A percentile compares a stretch with the other conserved stretches of the same genome.
These are phyloP conservation scores for Ulvella scutata DNA, from an alignment of 139 green algal genomes.

Conservation along the genomic window DNA sequence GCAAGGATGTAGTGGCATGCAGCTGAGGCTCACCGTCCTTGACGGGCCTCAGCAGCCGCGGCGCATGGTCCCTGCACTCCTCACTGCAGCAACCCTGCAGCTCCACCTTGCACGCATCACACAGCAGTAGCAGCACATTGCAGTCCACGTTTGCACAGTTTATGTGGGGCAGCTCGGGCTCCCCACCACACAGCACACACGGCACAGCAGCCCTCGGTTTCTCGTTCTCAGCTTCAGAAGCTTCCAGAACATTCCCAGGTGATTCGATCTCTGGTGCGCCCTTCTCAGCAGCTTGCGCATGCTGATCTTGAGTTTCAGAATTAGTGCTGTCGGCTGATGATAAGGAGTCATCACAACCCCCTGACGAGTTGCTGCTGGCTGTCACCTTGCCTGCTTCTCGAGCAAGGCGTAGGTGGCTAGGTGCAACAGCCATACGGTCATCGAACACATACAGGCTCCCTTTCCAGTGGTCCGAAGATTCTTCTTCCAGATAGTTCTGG, in stretches of 20 bases:
- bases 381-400: neutral
- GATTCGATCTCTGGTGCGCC: neutral
- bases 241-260: neutral
- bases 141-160: slow-evolving; percentile 90
- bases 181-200: slow-evolving; percentile 53
- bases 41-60: slow-evolving; percentile 54
- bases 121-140: slow-evolving; percentile 85
- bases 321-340: neutral
- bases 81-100: slow-evolving; percentile 65
- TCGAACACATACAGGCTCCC: slow-evolving; percentile 96
- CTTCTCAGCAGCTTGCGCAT: neutral
- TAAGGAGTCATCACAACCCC: neutral
- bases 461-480: slow-evolving; percentile 57
- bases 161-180: slow-evolving; percentile 62
- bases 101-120: slow-evolving; percentile 38
- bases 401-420: slow-evolving; percentile 6
- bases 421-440: slow-evolving; percentile 65
- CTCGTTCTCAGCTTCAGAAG: neutral
- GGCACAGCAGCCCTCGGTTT: slow-evolving; percentile 36
- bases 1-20: neutral
- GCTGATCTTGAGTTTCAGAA: neutral
- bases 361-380: neutral
- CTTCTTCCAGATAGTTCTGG: slow-evolving; percentile 52
- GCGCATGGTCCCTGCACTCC: slow-evolving; percentile 42
- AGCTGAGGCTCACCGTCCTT: slow-evolving; percentile 25